phyloP scores from a whole-genome alignment of 164 flowering plant species.

The Nymphaea thermarum region DNA sequence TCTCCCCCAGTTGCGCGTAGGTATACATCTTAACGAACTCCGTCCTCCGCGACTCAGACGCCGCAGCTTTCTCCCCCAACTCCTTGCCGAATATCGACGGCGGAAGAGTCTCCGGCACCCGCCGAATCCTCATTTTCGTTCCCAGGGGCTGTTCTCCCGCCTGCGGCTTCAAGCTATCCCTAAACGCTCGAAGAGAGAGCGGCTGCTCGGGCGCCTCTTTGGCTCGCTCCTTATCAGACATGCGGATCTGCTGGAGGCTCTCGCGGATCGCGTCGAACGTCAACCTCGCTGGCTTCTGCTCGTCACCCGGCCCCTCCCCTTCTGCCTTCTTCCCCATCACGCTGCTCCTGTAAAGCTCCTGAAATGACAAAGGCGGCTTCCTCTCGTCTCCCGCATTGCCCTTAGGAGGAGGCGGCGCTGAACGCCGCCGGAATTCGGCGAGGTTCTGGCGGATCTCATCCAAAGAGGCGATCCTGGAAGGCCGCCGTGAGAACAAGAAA shows the following conservation, averaged over 20 bases:
- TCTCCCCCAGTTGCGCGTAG: slow-evolving; percentile 45
- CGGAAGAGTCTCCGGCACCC: slow-evolving; percentile 18
- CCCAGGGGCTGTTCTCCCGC: slow-evolving; percentile 2
- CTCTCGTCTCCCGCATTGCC: slow-evolving; percentile 3
- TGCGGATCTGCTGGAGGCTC: slow-evolving; percentile 20
- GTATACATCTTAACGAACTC: slow-evolving; percentile 34
- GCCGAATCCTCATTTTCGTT: neutral
- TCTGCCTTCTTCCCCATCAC: slow-evolving; percentile 8
- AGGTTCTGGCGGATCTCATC: slow-evolving; percentile 47
- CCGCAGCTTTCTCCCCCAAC: slow-evolving; percentile 7
- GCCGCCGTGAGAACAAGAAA: slow-evolving; percentile 6
- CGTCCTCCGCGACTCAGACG: slow-evolving; percentile 12
- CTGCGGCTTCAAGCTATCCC: slow-evolving; percentile 18
- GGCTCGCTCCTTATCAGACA: slow-evolving; percentile 2
- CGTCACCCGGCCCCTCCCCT: neutral
- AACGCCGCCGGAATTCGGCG: slow-evolving; percentile 33
- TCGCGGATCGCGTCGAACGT: slow-evolving; percentile 24
- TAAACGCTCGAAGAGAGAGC: slow-evolving; percentile 13
- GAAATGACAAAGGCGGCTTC: slow-evolving; percentile 23
- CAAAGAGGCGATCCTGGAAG: slow-evolving; percentile 11
- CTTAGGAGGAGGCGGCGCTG: slow-evolving; percentile 20
- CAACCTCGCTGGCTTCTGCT: neutral
- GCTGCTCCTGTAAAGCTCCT: slow-evolving; percentile 32
- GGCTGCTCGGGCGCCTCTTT: slow-evolving; percentile 1
- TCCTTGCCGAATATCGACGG: slow-evolving; percentile 19